Conservation (phyloP, 257 asterid species). For the Sherardia arvensis region DNA sequence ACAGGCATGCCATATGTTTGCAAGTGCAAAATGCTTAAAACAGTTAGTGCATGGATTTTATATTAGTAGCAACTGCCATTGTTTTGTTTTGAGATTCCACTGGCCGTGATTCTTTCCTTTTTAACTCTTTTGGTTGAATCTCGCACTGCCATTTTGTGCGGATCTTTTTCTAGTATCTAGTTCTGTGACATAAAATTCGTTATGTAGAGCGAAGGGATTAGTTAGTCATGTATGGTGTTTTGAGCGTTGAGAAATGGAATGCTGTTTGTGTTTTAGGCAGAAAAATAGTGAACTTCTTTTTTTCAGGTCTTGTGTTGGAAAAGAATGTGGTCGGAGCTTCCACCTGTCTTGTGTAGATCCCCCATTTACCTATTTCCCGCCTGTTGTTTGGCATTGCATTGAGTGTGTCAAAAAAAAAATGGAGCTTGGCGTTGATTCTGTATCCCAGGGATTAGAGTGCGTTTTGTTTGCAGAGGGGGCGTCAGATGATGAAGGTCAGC, state of each 20-base stretch:
- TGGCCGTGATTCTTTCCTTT: neutral
- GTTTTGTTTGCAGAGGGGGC: slow-evolving; percentile 13
- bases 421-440: slow-evolving; percentile 19
- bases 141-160: no score
- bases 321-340: slow-evolving; percentile 25
- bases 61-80: neutral
- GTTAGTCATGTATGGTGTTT: no score
- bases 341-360: slow-evolving; percentile 27
- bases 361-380: slow-evolving; percentile 17
- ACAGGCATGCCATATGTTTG: no score
- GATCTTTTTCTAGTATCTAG: no score
- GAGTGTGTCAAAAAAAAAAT: slow-evolving; percentile 23
- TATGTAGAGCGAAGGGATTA: no score
- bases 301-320: slow-evolving; percentile 26
- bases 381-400: slow-evolving; percentile 25
- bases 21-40: no score
- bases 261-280: neutral
- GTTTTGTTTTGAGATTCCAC: no score
- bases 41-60: no score
- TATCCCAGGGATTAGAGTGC: slow-evolving; percentile 27
- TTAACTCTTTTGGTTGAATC: no score
- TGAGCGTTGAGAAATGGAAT: no score
- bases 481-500: slow-evolving; percentile 20
- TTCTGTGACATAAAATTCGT: no score
- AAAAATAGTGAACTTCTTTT: neutral